Conservation (phyloP, 1,139 yeast species). For the Torulaspora globosa region DNA sequence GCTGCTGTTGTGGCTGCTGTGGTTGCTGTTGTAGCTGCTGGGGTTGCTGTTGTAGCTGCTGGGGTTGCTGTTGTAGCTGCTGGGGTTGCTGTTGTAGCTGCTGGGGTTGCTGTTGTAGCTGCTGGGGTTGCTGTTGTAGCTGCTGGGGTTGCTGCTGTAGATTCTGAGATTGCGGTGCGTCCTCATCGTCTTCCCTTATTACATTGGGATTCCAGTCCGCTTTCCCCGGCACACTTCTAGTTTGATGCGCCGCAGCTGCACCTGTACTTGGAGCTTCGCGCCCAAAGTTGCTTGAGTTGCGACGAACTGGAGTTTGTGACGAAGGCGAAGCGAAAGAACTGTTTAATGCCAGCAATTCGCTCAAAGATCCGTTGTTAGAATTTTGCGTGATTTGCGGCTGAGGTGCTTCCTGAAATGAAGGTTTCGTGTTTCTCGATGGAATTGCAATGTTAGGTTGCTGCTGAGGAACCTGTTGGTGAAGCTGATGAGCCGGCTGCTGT, state of each 20-base stretch:
- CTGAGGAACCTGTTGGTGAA: conserved; percentile 20
- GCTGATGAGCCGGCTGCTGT: conserved; percentile 17
- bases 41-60: conserved; percentile 2
- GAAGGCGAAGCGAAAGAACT: conserved; percentile 41
- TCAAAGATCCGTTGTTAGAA: conserved; percentile 53
- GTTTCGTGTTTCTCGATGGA: conserved; percentile 39
- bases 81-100: conserved; percentile 1
- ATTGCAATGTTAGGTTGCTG: conserved; percentile 25
- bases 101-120: conserved; percentile 6
- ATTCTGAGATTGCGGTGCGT: conserved; percentile 6
- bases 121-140: conserved; percentile 26
- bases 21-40: conserved; percentile 14
- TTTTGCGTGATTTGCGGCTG: conserved; percentile 29
- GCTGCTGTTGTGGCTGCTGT: conserved; percentile 27
- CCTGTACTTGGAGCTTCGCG: conserved; percentile 24
- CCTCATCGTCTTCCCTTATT: conserved; percentile 15
- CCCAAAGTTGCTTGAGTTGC: conserved; percentile 4
- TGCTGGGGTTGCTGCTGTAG: conserved; percentile 16
- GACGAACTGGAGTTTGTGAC: conserved; percentile 32
- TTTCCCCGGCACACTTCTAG: conserved; percentile 13
- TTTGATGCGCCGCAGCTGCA: conserved; percentile 29
- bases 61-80: too few species aligned
- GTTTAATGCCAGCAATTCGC: conserved; percentile 62
- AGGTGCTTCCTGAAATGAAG: conserved; percentile 29
- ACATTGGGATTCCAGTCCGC: conserved; percentile 11